These are phyloP conservation scores for Cryphonectria parasitica DNA, from an alignment of 2,329 filamentous ascomycete genomes.

Conservation along the genomic window DNA sequence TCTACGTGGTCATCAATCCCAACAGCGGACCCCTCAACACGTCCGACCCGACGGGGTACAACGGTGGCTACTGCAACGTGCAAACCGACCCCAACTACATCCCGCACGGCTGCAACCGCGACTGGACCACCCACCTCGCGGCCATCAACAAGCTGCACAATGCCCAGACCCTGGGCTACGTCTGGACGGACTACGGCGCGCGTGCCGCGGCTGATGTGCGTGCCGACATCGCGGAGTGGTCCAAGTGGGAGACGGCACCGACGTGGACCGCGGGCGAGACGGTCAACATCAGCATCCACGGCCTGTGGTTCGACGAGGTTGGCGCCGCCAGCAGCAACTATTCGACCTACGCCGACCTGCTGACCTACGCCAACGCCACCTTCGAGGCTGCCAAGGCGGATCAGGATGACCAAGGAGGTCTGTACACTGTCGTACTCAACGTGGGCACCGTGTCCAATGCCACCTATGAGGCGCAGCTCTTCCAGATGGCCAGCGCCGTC, in stretches of 20 bases:
- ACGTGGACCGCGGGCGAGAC: conserved; percentile 22
- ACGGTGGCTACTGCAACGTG: conserved; percentile 29
- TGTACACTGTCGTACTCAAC: conserved; percentile 30
- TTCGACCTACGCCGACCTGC: conserved; percentile 19
- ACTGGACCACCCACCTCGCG: conserved; percentile 31
- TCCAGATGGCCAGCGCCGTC: conserved; percentile 28
- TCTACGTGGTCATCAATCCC: conserved; percentile 31
- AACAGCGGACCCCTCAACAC: conserved; percentile 29
- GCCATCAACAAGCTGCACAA: conserved; percentile 27
- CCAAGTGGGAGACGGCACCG: conserved; percentile 26
- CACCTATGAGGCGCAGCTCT: conserved; percentile 45
- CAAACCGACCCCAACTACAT: conserved; percentile 23
- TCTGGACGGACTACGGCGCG: conserved; percentile 28
- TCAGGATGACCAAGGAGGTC: background rate
- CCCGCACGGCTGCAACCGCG: conserved; percentile 30
- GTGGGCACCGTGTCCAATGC: conserved; percentile 30
- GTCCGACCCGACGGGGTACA: conserved; percentile 21
- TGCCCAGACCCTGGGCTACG: conserved; percentile 30
- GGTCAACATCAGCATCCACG: conserved; percentile 30
- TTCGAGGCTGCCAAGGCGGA: conserved; percentile 14
- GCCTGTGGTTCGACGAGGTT: conserved; percentile 32
- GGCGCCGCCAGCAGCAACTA: conserved; percentile 19
- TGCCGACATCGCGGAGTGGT: conserved; percentile 28
- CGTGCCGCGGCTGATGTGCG: conserved; percentile 18
- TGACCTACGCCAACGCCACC: conserved; percentile 23